Percentiles rank a stretch among this genome's conserved stretches.
These are phyloP conservation scores for Ramalina intermedia DNA, from an alignment of 495 filamentous ascomycete genomes.

Conservation along the genomic window DNA sequence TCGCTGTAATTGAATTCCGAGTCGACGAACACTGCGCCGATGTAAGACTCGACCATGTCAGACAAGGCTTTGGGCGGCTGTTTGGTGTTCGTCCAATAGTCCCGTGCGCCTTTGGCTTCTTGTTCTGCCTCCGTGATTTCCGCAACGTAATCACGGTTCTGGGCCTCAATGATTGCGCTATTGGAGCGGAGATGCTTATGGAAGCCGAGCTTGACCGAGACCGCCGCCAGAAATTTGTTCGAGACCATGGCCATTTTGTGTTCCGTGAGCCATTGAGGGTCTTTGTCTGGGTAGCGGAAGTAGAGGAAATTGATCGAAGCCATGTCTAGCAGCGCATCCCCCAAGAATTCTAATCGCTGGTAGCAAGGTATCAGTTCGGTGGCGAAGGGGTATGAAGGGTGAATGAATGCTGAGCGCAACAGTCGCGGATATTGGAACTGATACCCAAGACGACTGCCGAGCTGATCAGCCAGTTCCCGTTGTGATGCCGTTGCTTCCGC, in stretches of 20 bases:
- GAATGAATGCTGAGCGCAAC: conserved; percentile 72
- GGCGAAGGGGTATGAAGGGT: conserved; percentile 62
- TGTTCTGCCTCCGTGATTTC: conserved; percentile 44
- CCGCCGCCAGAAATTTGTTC: conserved; percentile 80
- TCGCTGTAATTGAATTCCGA: conserved; percentile 62
- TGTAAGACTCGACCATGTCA: conserved; percentile 79
- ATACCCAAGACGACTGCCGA: conserved; percentile 58
- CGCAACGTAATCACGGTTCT: conserved; percentile 54
- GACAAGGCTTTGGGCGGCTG: conserved; percentile 74
- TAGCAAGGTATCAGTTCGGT: conserved; percentile 75
- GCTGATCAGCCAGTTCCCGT: conserved; percentile 47
- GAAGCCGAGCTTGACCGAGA: conserved; percentile 63
- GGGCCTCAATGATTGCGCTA: conserved; percentile 39
- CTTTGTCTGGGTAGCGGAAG: conserved; percentile 55
- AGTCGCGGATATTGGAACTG: conserved; percentile 67
- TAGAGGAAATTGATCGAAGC: conserved; percentile 71
- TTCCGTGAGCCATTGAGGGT: conserved; percentile 96
- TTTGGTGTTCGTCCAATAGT: conserved; percentile 63
- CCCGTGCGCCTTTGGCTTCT: conserved; percentile 39
- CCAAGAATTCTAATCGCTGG: conserved; percentile 85
- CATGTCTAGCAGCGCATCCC: conserved; percentile 83
- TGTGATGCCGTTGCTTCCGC: conserved; percentile 43
- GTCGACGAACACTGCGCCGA: conserved; percentile 87
- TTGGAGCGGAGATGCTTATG: conserved; percentile 58
- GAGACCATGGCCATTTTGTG: conserved; percentile 97